phyloP scores from a whole-genome alignment of 306 rosid genomes.

The Pyrus pyrifolia region DNA sequence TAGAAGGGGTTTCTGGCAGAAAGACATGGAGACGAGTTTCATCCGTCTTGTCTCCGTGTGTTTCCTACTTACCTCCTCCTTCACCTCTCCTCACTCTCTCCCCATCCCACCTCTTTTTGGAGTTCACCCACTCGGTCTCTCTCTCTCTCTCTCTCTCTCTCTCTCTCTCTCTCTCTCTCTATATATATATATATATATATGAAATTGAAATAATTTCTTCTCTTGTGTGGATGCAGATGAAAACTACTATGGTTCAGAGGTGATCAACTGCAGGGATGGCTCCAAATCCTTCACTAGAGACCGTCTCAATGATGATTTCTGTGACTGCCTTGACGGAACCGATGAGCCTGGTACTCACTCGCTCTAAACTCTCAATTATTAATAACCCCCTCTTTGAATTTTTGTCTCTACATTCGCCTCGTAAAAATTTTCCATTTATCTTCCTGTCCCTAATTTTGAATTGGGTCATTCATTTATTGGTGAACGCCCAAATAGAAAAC shows the following conservation, averaged over 20 bases:
- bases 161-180: neutral
- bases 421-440: too few species aligned
- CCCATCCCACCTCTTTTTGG: constrained; percentile 44
- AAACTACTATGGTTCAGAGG: constrained; percentile 45
- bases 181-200: neutral
- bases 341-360: constrained; percentile 69
- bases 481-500: too few species aligned
- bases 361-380: too few species aligned
- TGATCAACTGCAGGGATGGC: constrained; percentile 69
- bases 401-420: too few species aligned
- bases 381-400: too few species aligned
- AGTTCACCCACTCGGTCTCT: constrained; percentile 69
- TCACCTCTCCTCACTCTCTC: constrained; percentile 17
- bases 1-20: neutral
- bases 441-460: too few species aligned
- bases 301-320: constrained; percentile 77
- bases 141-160: neutral
- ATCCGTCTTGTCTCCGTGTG: constrained; percentile 22
- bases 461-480: too few species aligned
- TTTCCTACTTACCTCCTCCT: constrained; percentile 28
- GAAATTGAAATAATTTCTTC: constrained; percentile 11
- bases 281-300: constrained; percentile 60
- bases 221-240: constrained; percentile 51
- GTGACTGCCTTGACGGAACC: constrained; percentile 85
- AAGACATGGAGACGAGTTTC: constrained; percentile 17